Base-by-base conservation (phyloP, 2,329 filamentous ascomycete genomes). In the Neofusicoccum cordaticola region DNA sequence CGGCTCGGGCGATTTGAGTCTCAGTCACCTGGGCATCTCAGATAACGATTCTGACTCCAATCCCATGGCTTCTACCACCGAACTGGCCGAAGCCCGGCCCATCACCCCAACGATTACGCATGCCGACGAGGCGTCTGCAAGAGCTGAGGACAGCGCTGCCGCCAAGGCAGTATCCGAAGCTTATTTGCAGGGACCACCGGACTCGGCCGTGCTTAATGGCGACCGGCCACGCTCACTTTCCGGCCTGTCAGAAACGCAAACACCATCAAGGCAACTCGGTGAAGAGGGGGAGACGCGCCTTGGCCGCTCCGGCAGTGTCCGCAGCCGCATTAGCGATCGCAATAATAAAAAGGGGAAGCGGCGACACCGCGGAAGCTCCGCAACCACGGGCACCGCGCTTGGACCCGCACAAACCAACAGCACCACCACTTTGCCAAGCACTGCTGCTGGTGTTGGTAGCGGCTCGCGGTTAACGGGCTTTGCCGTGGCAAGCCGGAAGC, bases 401-500 rank as follows among this genome's bases (percentile, higher is more conserved):
- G 90, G 88, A 62, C 89, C 90, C 7, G 87, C 88, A 15, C 87
- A 93, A 69, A 86, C 85, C 61, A 86, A 88, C n/a, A 89, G 87
- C 65, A 89, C 89, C 66, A 82, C 85, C 41, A 88, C 89, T 3
- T 77, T 93, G n/a, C 86, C 86, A 15, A 86, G 90, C 69, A 86
- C 90, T 22, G 35, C 22, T 41, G 12, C 39, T 9, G 13, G 81
- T 81, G 34, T 81, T 83, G 44, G 82, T 80, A 65, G 73, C 83
- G 84, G 86, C 4, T 90, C 91, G 50, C 93, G 93, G 68, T 83
- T 96, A 68, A 97, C 94, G 4, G 95, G 95, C 0, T 99, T 99
- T 75, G 94, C 95, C 57, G 93, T 98, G 68, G 95, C 95, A 56
- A 96, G 91, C 75, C 96, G 96, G 77, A 97, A 95, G 80, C 88